Evolutionary conservation across 2,329 filamentous ascomycete genomes (phyloP), one percentile per base, ranked within the genome.

Genomic region (Lithohypha guttulata): DNA sequence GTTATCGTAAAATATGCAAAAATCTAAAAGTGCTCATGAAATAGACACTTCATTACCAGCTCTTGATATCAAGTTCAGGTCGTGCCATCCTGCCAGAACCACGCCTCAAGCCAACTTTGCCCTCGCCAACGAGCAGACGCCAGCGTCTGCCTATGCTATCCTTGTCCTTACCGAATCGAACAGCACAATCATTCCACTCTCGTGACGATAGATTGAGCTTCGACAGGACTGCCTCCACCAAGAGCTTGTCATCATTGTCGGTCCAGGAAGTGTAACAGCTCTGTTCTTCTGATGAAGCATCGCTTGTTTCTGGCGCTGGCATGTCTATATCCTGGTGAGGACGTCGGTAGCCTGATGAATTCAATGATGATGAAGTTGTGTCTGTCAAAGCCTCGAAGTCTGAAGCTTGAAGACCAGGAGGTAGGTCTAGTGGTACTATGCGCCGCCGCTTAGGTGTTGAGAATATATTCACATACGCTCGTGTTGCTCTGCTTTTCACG

Each of bases 141-240:
- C 63, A 68, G 34, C 65, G 52, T 37, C 51, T 53, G n/a, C 60
- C 61, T 17, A 65, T 52, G 34, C 58, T 61, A 13, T 59, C 58
- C 20, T 58, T 52, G 33, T 62, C 59, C 33, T 57, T 59, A 34
- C 63, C 63, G 45, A 68, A 55, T 39, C 46, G 53, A 22, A 56
- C 55, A 15, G 64, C 64, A 46, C 63, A 68, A 19, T 65, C 64
- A 18, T 62, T 59, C 64, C 63, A 66, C 34, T 66, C 62, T 34
- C 53, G 52, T 34, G 59, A 55, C 19, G 62, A 63, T 4, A 67
- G 56, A 19, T 58, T 55, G 19, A 67, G 55, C 38, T 64, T 66
- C 22, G 62, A 58, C 2, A 68, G 59, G 6, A 68, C 63, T 3
- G 64, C 47, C 32, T 63, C 56, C 20, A 68, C 56, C 21, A 68